These are phyloP conservation scores for Erythrophleum fordii DNA, from an alignment of 306 rosid species.

Conservation along the genomic window DNA sequence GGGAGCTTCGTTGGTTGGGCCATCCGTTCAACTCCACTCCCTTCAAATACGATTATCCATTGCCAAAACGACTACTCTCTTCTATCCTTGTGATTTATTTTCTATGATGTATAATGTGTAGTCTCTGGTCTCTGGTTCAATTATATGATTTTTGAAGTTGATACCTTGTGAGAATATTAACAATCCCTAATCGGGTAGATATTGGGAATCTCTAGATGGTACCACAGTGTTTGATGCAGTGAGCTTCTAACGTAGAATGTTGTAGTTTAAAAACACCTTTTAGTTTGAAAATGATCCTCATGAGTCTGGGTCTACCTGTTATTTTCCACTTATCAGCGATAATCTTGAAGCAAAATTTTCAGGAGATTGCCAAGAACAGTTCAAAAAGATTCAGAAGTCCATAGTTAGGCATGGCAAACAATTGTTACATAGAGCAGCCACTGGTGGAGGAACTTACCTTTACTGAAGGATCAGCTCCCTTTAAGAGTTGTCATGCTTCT, in stretches of 20 bases:
- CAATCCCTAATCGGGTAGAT: background rate
- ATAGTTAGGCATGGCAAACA: constrained; percentile 43
- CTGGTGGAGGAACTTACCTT: constrained; percentile 69
- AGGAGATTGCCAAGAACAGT: constrained; percentile 39
- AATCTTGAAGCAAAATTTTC: constrained; percentile 35
- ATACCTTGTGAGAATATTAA: constrained; percentile 3
- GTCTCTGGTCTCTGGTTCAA: background rate
- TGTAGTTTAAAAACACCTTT: background rate
- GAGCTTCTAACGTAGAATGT: background rate
- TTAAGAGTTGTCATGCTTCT: constrained; percentile 86
- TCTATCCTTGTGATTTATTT: background rate
- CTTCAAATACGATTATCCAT: background rate
- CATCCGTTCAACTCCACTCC: background rate
- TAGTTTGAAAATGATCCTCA: background rate
- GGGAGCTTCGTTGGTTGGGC: background rate
- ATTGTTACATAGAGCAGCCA: constrained; percentile 50
- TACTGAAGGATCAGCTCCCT: constrained; percentile 68
- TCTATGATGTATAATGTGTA: background rate
- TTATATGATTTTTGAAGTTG: background rate
- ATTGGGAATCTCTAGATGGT: background rate
- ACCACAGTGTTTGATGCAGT: background rate
- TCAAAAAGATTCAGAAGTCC: constrained; percentile 24
- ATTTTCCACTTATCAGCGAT: constrained; percentile 19
- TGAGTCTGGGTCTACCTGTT: background rate
- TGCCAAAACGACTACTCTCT: background rate